Percentiles rank a stretch among this genome's conserved stretches.
These are phyloP conservation scores for Yarrowia bubula DNA, from an alignment of 805 yeast species.

Conservation along the genomic window DNA sequence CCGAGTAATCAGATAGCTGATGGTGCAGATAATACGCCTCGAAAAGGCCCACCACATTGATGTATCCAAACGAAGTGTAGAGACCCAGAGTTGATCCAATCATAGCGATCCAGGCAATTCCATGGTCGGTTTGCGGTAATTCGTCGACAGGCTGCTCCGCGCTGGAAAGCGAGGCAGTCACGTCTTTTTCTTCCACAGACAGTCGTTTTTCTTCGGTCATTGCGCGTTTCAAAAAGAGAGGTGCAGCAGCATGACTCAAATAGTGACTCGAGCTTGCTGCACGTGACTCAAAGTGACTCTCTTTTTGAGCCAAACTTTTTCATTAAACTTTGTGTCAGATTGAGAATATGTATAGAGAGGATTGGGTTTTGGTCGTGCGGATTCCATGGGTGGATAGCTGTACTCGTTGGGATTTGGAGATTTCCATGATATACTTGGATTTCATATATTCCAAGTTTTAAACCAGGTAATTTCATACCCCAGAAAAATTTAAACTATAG, in stretches of 20 bases:
- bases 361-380: too few relatives aligned
- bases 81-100: conserved; percentile 8
- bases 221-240: not conserved
- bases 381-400: too few relatives aligned
- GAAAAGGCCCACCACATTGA: conserved; percentile 36
- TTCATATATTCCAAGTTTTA: too few relatives aligned
- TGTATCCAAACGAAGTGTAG: conserved; percentile 30
- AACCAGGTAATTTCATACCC: not conserved
- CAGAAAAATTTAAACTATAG: not conserved
- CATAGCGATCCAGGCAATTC: conserved; percentile 18
- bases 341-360: too few relatives aligned
- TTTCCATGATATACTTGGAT: too few relatives aligned
- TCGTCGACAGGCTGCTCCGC: not conserved
- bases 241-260: not conserved
- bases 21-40: conserved; percentile 35
- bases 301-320: not conserved
- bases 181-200: not conserved
- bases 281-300: conserved; percentile 17
- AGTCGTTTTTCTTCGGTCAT: not conserved
- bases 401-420: not conserved
- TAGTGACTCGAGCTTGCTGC: not conserved
- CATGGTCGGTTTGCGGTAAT: not conserved
- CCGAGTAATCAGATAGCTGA: conserved; percentile 35
- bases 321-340: not conserved
- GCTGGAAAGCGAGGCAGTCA: not conserved